Evolutionary conservation across 116 monocot genomes (phyloP).

Genomic region (Dioscorea cayenensis): DNA sequence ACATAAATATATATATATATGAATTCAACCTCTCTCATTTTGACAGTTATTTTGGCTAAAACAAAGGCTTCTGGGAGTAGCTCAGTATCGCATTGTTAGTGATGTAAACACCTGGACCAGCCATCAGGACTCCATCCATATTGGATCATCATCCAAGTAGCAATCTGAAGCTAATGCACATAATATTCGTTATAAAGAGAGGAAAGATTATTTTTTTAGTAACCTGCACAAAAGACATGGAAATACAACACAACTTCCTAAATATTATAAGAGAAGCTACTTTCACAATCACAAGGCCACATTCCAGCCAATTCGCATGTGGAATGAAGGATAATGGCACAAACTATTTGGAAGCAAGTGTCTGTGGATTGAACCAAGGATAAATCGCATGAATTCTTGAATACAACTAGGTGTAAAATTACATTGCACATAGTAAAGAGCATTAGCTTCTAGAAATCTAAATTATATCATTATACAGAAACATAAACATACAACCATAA

Average conservation of each 20-base stretch:
- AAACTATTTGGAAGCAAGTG: no score
- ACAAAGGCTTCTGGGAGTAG: not conserved
- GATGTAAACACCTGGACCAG: conserved; percentile 72
- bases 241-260: no score
- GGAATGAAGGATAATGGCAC: no score
- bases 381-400: not conserved
- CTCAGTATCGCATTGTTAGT: conserved; percentile 55
- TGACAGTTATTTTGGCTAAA: not conserved
- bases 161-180: conserved; percentile 49
- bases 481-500: no score
- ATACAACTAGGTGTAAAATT: not conserved
- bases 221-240: no score
- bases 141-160: conserved; percentile 88
- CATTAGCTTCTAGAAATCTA: not conserved
- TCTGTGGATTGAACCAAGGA: not conserved
- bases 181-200: conserved; percentile 1
- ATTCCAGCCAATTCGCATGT: no score
- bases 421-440: not conserved
- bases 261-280: no score
- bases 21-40: not conserved
- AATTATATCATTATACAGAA: conserved; percentile 7
- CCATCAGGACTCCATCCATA: conserved; percentile 97
- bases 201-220: not conserved
- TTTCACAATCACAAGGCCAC: no score
- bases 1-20: no score